Conservation (phyloP, 2,329 filamentous ascomycete species). For the Aspergillus oerlinghausenensis region DNA sequence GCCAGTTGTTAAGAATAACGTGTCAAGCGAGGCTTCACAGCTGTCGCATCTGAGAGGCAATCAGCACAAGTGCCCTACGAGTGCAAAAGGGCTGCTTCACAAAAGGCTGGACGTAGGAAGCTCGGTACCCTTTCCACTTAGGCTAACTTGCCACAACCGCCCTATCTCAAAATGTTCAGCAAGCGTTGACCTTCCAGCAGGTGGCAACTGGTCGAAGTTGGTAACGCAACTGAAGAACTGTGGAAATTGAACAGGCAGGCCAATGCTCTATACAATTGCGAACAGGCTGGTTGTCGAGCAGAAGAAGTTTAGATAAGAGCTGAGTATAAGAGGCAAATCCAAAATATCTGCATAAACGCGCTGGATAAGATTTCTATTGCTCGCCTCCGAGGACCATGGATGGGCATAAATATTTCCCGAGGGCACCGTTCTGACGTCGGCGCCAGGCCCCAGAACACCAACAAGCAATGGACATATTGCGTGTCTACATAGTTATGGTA, state of each 20-base stretch:
- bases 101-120: not conserved
- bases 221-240: not conserved
- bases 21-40: not conserved
- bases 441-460: not conserved
- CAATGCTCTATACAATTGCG: not conserved
- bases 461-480: not conserved
- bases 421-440: slow-evolving; percentile 9
- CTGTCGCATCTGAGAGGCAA: not conserved
- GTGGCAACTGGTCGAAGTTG: not conserved
- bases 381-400: not conserved
- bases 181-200: not conserved
- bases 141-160: not conserved
- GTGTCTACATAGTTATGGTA: not conserved
- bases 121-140: not conserved
- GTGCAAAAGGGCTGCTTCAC: not conserved
- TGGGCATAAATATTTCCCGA: slow-evolving; percentile 1
- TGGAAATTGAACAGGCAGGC: not conserved
- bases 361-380: not conserved
- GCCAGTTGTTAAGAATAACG: not conserved
- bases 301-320: not conserved
- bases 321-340: not conserved
- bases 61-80: not conserved
- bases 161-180: not conserved
- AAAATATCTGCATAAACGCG: not conserved
- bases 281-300: not conserved